Percentiles rank a stretch among this genome's conserved stretches.
Conservation (phyloP, 768 basidiomycete genomes). For the Amanita jacksonii region DNA sequence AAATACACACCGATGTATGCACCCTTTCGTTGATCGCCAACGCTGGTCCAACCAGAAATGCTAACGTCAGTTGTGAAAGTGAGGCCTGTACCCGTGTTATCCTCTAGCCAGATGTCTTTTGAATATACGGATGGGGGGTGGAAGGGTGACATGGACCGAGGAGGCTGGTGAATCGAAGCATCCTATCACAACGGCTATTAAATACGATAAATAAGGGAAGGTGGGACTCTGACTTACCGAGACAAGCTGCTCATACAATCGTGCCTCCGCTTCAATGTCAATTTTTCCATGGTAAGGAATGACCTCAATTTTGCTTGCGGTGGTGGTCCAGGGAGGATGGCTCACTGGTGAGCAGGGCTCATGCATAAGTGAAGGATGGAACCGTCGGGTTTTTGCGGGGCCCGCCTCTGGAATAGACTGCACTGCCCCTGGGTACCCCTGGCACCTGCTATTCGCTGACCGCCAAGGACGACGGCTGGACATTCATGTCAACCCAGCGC, state of each 20-base stretch:
- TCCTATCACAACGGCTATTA: conserved; percentile 13
- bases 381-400: too few relatives aligned
- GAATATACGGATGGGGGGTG: conserved; percentile 50
- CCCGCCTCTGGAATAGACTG: too few relatives aligned
- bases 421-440: not conserved
- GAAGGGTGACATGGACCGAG: conserved; percentile 18
- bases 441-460: not conserved
- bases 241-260: conserved; percentile 56
- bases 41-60: conserved; percentile 63
- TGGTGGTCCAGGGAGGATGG: conserved; percentile 36
- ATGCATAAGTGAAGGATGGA: not conserved
- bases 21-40: conserved; percentile 53
- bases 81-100: conserved; percentile 42
- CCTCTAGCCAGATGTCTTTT: conserved; percentile 60
- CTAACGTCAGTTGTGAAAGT: conserved; percentile 58
- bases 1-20: conserved; percentile 51
- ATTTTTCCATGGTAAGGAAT: conserved; percentile 39
- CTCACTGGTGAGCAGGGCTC: not conserved
- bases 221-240: conserved; percentile 25
- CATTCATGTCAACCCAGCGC: too few relatives aligned
- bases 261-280: conserved; percentile 59
- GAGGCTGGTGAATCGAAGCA: conserved; percentile 13
- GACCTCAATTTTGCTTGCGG: conserved; percentile 40
- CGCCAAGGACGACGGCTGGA: too few relatives aligned
- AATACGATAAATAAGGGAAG: not conserved